These are phyloP conservation scores for Ophiostoma sp. DNA, from an alignment of 2,329 filamentous ascomycete genomes.

Conservation along the genomic window DNA sequence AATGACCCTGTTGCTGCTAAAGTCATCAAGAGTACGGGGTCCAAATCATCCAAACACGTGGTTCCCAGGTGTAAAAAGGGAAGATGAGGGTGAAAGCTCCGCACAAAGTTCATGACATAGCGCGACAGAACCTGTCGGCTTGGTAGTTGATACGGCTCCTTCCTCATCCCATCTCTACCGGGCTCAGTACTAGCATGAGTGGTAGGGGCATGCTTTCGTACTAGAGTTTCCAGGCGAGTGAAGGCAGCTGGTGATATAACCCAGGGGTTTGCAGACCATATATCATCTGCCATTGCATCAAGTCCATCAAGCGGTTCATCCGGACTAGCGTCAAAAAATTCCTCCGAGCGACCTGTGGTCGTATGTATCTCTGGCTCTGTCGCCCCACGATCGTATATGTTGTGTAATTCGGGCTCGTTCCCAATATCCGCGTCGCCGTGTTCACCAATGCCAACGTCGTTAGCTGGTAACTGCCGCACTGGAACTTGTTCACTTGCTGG, in stretches of 20 bases:
- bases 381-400: neutral
- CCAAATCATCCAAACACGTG: conserved; percentile 9
- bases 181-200: neutral
- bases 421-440: neutral
- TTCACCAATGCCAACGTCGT: neutral
- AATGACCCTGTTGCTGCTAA: conserved; percentile 16
- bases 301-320: neutral
- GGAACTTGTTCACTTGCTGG: neutral
- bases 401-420: neutral
- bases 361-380: neutral
- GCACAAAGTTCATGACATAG: conserved; percentile 1
- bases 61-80: conserved; percentile 17
- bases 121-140: neutral
- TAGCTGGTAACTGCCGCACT: neutral
- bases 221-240: neutral
- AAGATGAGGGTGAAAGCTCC: conserved; percentile 15
- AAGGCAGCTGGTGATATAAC: neutral
- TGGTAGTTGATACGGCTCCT: neutral
- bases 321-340: neutral
- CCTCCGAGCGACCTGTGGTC: neutral
- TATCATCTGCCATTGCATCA: neutral
- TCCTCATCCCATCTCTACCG: neutral
- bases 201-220: neutral
- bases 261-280: neutral
- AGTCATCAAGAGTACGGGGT: conserved; percentile 10